Base-by-base conservation (phyloP, 2,329 filamentous ascomycete genomes). In the Thermoascus crustaceus region DNA sequence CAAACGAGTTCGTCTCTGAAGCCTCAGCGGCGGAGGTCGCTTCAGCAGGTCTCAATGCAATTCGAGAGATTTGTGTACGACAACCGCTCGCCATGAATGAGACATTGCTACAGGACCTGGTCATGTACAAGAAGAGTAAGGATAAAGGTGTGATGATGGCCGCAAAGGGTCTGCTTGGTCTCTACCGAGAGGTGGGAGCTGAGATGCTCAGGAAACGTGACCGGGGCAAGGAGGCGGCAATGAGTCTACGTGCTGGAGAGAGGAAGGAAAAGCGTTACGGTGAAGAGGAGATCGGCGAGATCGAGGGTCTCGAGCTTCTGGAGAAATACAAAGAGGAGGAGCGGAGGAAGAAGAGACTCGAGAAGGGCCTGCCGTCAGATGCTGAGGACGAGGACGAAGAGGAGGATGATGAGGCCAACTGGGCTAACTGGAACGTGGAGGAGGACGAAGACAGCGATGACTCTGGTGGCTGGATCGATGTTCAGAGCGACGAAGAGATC, bases 121-220 rank as follows among this genome's bases (percentile, higher is more conserved):
- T 96, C 7, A 83, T 91, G 68, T 96, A 98, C 64, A 78, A 85
- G 41, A 94, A 93, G 69, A 94, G 85, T 56, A 98, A 98, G 58
- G 91, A 98, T 56, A 98, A 96, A 69, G 88, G 89, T 40, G 85
- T 91, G n/a, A 88, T 94, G 76, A 96, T 98, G 91, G 91, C 91
- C 5, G 87, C 89, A 9, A 89, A 91, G 59, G 89, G 91, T 44
- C 69, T 98, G 5, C 69, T 98, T 26, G 86, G 85, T 16, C 71
- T 98, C 4, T 98, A 94, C 67, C 74, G 91, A 48, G 88, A 96
- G 54, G 83, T 94, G 9, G 87, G 82, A 22, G 85, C 91, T 0
- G 85, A 94, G 47, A 75, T 96, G 66, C 68, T 98, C 40, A 82
- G 82, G 62, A 93, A 86, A 70, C 78, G 83, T 53, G 91, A 95